Evolutionary conservation across 768 basidiomycete genomes (phyloP).

Genomic region (Clavulina sp.): DNA sequence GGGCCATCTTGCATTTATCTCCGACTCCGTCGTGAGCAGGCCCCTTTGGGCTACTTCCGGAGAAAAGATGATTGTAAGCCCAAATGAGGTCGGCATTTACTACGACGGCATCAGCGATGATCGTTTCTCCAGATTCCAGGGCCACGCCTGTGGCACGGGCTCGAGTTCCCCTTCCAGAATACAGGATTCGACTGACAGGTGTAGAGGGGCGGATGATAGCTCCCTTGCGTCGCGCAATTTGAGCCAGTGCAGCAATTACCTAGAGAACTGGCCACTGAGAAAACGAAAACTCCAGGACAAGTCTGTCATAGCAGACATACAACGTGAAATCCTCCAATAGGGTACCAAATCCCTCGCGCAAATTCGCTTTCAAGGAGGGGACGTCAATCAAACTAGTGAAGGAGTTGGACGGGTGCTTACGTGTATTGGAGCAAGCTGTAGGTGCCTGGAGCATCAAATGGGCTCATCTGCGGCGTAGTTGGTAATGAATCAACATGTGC

Average conservation of each 20-base stretch:
- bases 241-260: conserved; percentile 15
- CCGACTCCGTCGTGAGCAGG: too few relatives aligned
- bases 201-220: conserved; percentile 21
- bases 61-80: conserved; percentile 23
- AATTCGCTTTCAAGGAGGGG: too few relatives aligned
- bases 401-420: too few relatives aligned
- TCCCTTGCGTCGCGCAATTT: conserved; percentile 19
- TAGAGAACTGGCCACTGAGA: conserved; percentile 13
- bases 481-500: too few relatives aligned
- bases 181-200: conserved; percentile 20
- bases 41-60: conserved; percentile 12
- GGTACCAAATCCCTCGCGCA: conserved; percentile 22
- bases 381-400: too few relatives aligned
- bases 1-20: too few relatives aligned
- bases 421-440: conserved; percentile 27
- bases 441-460: conserved; percentile 26
- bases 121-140: conserved; percentile 17
- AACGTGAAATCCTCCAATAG: conserved; percentile 13
- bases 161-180: conserved; percentile 13
- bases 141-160: conserved; percentile 21
- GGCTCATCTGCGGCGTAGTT: conserved; percentile 22
- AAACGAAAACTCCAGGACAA: conserved; percentile 22
- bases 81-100: conserved; percentile 27
- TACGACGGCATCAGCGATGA: conserved; percentile 21
- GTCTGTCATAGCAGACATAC: conserved; percentile 12